Conservation (phyloP, 2,329 filamentous ascomycete species). For the Botrytis tulipae region DNA sequence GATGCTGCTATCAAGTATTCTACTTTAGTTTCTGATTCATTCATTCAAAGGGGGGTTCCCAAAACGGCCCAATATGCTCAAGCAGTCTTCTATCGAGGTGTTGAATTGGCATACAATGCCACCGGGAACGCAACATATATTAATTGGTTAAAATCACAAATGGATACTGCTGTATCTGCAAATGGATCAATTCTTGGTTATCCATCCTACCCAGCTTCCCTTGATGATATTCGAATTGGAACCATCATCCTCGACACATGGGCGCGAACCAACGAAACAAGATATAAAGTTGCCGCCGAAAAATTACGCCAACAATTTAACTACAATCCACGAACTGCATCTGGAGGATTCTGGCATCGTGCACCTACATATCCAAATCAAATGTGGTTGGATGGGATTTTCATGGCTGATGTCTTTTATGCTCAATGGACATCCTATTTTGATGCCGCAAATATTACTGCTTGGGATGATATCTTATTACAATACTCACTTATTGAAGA, state of each 20-base stretch:
- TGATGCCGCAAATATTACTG: conserved; percentile 32
- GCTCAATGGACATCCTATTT: conserved; percentile 29
- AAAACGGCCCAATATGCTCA: conserved; percentile 15
- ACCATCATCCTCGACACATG: conserved; percentile 18
- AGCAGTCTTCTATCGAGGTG: conserved; percentile 18
- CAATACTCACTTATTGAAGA: conserved; percentile 34
- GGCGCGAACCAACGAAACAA: conserved; percentile 43
- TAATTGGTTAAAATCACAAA: conserved; percentile 46
- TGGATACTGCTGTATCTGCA: conserved; percentile 48
- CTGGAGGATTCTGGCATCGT: conserved; percentile 50
- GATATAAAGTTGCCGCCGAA: conserved; percentile 50
- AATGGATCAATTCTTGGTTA: conserved; percentile 50
- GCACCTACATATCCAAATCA: conserved; percentile 47
- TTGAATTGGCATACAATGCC: conserved; percentile 41
- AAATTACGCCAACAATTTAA: conserved; percentile 48
- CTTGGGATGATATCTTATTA: conserved; percentile 36
- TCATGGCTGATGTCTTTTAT: conserved; percentile 44
- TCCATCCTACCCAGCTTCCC: conserved; percentile 48
- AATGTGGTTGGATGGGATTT: conserved; percentile 56
- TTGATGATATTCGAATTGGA: conserved; percentile 54
- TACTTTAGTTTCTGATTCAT: conserved; percentile 16
- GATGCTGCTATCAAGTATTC: conserved; percentile 6
- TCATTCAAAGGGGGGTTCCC: conserved; percentile 7
- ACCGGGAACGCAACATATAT: conserved; percentile 46
- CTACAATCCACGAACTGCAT: conserved; percentile 48